phyloP scores from a whole-genome alignment of 768 basidiomycete genomes.

The Trametes villosa region DNA sequence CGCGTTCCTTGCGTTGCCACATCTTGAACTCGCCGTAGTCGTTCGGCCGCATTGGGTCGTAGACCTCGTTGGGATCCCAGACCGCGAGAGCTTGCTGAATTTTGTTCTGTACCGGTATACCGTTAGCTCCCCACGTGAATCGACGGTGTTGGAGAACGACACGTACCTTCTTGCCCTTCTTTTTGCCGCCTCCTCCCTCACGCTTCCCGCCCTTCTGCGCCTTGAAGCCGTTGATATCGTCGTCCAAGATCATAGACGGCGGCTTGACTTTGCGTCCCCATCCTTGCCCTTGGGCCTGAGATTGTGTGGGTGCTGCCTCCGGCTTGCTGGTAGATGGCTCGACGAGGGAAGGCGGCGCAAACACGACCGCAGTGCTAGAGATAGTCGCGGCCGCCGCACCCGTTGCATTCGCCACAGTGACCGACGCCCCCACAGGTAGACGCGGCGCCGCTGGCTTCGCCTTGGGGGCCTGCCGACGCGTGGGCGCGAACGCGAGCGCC shows the following conservation, averaged over 20 bases:
- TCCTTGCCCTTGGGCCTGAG: conserved; percentile 55
- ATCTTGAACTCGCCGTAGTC: conserved; percentile 89
- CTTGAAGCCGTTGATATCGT: conserved; percentile 86
- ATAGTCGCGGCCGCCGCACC: conserved; percentile 34
- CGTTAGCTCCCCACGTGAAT: background rate
- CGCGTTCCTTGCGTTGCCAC: conserved; percentile 77
- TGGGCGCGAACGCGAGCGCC: conserved; percentile 85
- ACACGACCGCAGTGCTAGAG: conserved; percentile 67
- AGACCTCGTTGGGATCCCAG: conserved; percentile 82
- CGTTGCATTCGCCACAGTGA: conserved; percentile 39
- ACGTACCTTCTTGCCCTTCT: conserved; percentile 65
- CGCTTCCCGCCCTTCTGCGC: conserved; percentile 56
- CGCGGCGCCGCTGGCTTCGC: conserved; percentile 56
- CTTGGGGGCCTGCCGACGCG: conserved; percentile 66
- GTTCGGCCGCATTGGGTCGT: conserved; percentile 84
- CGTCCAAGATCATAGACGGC: conserved; percentile 88
- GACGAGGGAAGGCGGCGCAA: conserved; percentile 67
- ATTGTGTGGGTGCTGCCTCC: conserved; percentile 35
- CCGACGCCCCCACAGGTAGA: conserved; percentile 65
- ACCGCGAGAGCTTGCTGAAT: conserved; percentile 52
- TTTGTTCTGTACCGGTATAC: conserved; percentile 55
- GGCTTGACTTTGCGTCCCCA: conserved; percentile 93
- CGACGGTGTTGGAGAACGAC: no score
- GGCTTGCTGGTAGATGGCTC: conserved; percentile 34
- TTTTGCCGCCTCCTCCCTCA: conserved; percentile 47